Percentiles rank a stretch among this genome's conserved stretches.
phyloP scores from a whole-genome alignment of 2,329 filamentous ascomycete species.

The Claviceps humidiphila region DNA sequence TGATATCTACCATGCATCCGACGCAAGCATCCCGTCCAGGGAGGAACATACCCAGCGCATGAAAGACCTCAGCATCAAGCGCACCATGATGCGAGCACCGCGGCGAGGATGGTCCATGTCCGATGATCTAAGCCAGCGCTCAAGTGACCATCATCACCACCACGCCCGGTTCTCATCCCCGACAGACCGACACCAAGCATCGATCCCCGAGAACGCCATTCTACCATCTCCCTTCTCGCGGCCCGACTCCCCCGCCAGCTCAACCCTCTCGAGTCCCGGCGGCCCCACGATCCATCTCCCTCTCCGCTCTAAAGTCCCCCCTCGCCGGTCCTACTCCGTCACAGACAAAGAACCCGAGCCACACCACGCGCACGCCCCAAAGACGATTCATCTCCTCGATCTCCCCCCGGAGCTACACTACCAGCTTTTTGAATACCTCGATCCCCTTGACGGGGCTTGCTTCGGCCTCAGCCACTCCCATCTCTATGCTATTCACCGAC shows the following conservation, averaged over 20 bases:
- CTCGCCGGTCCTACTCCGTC: slow-evolving; percentile 46
- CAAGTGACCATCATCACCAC: slow-evolving; percentile 1
- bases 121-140: slow-evolving; percentile 24
- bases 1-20: slow-evolving; percentile 10
- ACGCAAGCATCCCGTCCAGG: slow-evolving; percentile 17
- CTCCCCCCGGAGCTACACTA: slow-evolving; percentile 48
- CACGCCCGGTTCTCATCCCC: background rate
- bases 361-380: slow-evolving; percentile 29
- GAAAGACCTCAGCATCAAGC: slow-evolving; percentile 24
- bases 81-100: slow-evolving; percentile 24
- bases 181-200: slow-evolving; percentile 11
- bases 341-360: slow-evolving; percentile 47
- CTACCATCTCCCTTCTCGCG: slow-evolving; percentile 6
- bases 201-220: slow-evolving; percentile 23
- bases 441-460: slow-evolving; percentile 51
- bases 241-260: slow-evolving; percentile 3
- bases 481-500: slow-evolving; percentile 45
- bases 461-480: slow-evolving; percentile 44
- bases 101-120: slow-evolving; percentile 34
- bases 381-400: slow-evolving; percentile 32
- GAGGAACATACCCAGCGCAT: slow-evolving; percentile 29
- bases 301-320: slow-evolving; percentile 26
- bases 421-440: slow-evolving; percentile 46
- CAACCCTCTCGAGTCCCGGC: background rate
- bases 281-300: slow-evolving; percentile 13